Conservation (phyloP, 164 flowering plant genomes). For the Sedum album region DNA sequence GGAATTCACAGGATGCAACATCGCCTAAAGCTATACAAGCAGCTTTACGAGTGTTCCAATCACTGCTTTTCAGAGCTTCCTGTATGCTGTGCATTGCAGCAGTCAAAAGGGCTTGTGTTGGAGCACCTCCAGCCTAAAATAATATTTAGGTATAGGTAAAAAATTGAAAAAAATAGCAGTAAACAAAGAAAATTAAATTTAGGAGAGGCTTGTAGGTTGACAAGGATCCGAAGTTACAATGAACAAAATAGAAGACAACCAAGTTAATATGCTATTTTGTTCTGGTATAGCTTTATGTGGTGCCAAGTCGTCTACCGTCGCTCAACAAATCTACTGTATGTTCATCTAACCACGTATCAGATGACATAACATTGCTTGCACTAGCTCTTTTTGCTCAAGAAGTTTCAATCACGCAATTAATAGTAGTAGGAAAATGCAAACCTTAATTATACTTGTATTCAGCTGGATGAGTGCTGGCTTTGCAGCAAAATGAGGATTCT, state of each 20-base stretch:
- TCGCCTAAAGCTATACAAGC: constrained; percentile 66
- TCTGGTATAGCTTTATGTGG: background rate
- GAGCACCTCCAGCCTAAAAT: constrained; percentile 80
- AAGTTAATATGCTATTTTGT: background rate
- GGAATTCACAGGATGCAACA: constrained; percentile 45
- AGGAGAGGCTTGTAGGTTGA: background rate
- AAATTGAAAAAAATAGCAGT: background rate
- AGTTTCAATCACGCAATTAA: background rate
- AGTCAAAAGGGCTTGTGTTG: constrained; percentile 41
- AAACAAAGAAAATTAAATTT: background rate
- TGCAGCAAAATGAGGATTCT: constrained; percentile 76
- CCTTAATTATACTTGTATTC: constrained; percentile 78
- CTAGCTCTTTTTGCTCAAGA: background rate
- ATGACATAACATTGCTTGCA: background rate
- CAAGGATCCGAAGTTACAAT: background rate
- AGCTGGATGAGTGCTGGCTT: constrained; percentile 78
- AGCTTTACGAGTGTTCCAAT: constrained; percentile 92
- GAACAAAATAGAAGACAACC: background rate
- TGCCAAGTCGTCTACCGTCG: background rate
- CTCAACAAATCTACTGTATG: background rate
- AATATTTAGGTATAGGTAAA: background rate
- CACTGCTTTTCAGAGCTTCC: constrained; percentile 73
- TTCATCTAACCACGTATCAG: background rate
- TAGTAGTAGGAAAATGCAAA: background rate
- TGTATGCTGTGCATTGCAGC: constrained; percentile 61